Evolutionary conservation across 2,329 filamentous ascomycete genomes (phyloP), one percentile per base, ranked within the genome.

Genomic region (Trichoderma sp.): DNA sequence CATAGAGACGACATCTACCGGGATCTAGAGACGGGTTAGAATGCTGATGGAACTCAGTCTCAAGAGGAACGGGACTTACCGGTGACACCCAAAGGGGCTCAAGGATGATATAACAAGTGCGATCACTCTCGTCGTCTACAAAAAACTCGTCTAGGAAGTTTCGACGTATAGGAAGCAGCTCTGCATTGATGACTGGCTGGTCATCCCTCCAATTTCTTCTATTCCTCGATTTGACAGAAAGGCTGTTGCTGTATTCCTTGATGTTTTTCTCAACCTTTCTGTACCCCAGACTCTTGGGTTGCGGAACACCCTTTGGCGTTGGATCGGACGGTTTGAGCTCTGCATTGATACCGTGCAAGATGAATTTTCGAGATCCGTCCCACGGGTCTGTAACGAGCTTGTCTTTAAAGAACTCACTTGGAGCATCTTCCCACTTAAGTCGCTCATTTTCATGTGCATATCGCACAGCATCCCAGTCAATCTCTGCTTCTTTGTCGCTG

Each of bases 161-260:
- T 34, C 93, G 88, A n/a, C 93, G 89, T 37, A 93, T 84, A 1
- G 90, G 83, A 29, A 97, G 84, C 56, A 90, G 81, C 70, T 94
- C 87, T 0, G 90, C 93, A 72, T 90, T 85, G 5, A 97, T 79
- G 0, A 99, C 95, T 1, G 93, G 92, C 72, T 98, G 92, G n/a
- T 90, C 80, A 42, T 86, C 82, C 37, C 87, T 82, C 80, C 90
- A 91, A 0, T 74, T 74, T 76, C 42, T 80, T 81, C 19, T 79
- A 71, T 65, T 87, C 82, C 69, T 88, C 79, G 72, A 71, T 25
- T 88, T 90, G 5, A 84, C 82, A 79, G 87, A 94, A 19, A 94
- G 81, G 75, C 92, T 97, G 72, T 91, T 86, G 61, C 90, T 93
- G 78, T 95, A 98, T 72, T 94, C 90, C 70, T 94, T 86, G 71